Base-by-base conservation (phyloP, 345 rosid genomes). In the thale cress (Arabidopsis thaliana) region DNA sequence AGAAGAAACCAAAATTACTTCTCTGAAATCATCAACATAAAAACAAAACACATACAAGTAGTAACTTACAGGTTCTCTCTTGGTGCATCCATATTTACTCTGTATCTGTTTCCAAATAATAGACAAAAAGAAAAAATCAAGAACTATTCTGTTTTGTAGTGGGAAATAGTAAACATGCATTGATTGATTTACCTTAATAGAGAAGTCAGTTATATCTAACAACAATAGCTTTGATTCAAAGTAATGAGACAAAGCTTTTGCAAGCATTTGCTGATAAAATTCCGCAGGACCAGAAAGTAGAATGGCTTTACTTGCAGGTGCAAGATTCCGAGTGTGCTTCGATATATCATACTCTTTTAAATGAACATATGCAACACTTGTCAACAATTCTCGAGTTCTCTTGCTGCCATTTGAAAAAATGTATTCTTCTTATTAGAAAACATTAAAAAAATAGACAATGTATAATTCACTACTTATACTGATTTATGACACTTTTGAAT, bases 221-320 rank as follows among this genome's bases (percentile, higher is more conserved):
- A 95, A 48, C 71, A 95, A 81, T 71, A 95, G 76, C 87, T 90
- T 92, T 25, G 99, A 89, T 71, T 89, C 91, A 52, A 85, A 91
- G 84, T 74, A 69, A 75, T 89, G 91, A 8, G 99, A 87, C 67
- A 92, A 82, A 69, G 98, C 98, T 84, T 88, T 93, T 73, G 97
- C 96, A 59, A 93, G 97, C 93, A 75, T 86, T 88, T 95, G 99
- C 71, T 87, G 94, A 82, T 93, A 95, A 56, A 87, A 87, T 36
- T 95, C 99, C 73, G 78, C 84, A 72, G 96, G 89, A 65, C 98
- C 98, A 0, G 98, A 89, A 23, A 95, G 97, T 85, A 95, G 79
- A 84, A 95, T 89, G 59, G 89, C 80, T 80, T 84, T 85, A 70
- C 99, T 90, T 9, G 93, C 98, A 65, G 99, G 97, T 33, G 97